Evolutionary conservation across 495 filamentous ascomycete genomes (phyloP), one percentile per base, ranked within the genome.

Genomic region (Podospora bellae-mahoneyi): DNA sequence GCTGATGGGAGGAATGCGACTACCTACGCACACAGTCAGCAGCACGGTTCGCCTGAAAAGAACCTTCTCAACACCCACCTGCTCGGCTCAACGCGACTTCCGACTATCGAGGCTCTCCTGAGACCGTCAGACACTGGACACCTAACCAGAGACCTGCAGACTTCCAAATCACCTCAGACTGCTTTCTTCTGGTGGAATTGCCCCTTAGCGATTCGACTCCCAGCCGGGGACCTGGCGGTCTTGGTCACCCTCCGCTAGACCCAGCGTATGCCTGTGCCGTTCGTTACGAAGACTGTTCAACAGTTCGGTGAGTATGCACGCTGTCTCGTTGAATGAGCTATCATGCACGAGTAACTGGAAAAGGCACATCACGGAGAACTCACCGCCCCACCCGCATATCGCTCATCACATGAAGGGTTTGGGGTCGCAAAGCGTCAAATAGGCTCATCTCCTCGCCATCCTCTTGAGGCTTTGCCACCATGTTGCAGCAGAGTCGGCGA

Each of bases 401-500:
- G 7, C 55, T 15, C 55, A 58, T 26, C n/a, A 26, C 55, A 26
- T 20, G 55, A 58, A 26, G 5, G 0, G 55, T 58, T 58, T 58
- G 61, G 18, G 61, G 30, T 28, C 61, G 30, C 28, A 20, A 63
- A 44, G 27, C n/a, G 20, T 63, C 61, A 63, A 39, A 63, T 63
- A 32, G 18, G 23, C 28, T 32, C 32, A 13, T 18, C 16, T 63
- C 9, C n/a, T 48, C 20, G 32, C 20, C 18, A 28, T 63, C 32
- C 30, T 20, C 23, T 63, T n/a, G 16, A 63, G 61, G n/a, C 20
- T 27, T 63, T 32, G 61, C 61, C 61, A 63, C 61, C 0, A 48
- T 23, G 15, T 27, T 18, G 61, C 61, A 63, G 28, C 30, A 63
- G 18, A 58, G 30, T 63, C 30, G 61, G 61, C 61, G 61, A 63